Evolutionary conservation across 257 asterid species (phyloP), one percentile per base, ranked within the genome.

Genomic region (Asclepias syriaca): DNA sequence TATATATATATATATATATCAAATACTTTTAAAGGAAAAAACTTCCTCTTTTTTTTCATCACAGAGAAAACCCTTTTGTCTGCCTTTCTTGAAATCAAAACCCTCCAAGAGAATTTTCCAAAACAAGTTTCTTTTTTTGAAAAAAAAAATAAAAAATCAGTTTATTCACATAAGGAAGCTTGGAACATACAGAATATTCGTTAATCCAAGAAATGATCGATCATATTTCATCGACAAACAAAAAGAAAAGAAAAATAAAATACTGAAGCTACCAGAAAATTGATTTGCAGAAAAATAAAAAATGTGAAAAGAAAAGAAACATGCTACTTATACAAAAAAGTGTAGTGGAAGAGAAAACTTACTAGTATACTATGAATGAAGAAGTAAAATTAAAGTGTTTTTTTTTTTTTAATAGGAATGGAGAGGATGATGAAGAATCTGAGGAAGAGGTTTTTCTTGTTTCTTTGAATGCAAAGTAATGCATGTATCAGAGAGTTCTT

Each of bases 401-500:
- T 40, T 40, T 40, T 40, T 8, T 40, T 5, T 2, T 43, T 43
- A 6, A 6, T 43, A 6, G 2, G 10, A 40, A 43, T 43, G 10
- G 10, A 8, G 48, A 43, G 48, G 10, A 19, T 16, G 19, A 6
- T 58, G 29, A 21, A 45, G 24, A 59, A 57, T 34, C 59, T 66
- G 67, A 2, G 29, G 53, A 15, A 18, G 70, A 37, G 12, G 53
- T 45, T 11, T 8, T 66, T 16, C 6, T 32, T 65, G 37, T 37
- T 18, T 9, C 8, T 63, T n/a, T 70, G 61, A 61, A 32, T 45
- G 51, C 46, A 8, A 27, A n/a, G 65, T 45, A 50, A 45, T 65
- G 56, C 71, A 18, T 74, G 69, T 63, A 69, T 74, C 72, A 73
- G 32, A 72, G 9, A 63, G 48, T 34, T 72, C 73, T 85, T 70